Conservation (phyloP, 2,329 filamentous ascomycete species). For the Talaromyces sp. region DNA sequence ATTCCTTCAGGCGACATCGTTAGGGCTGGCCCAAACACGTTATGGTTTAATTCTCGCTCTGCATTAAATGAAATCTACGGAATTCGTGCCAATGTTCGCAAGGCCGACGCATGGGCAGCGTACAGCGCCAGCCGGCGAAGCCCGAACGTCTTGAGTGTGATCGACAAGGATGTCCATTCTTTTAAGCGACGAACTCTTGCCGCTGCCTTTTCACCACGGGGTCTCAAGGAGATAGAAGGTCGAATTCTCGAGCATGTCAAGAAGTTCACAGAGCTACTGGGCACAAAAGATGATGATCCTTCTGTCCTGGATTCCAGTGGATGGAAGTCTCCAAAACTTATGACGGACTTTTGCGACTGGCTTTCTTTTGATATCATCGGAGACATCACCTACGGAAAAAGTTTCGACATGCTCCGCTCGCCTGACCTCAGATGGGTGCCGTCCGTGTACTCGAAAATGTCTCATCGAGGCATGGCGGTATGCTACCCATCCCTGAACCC, state of each 20-base stretch:
- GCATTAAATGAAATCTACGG: constrained; percentile 6
- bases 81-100: constrained; percentile 5
- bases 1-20: constrained; percentile 5
- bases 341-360: not conserved
- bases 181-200: not conserved
- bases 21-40: constrained; percentile 4
- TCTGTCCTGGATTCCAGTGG: not conserved
- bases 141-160: not conserved
- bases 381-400: constrained; percentile 3
- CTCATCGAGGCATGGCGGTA: not conserved
- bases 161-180: not conserved
- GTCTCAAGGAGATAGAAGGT: not conserved
- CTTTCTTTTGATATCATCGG: constrained; percentile 1
- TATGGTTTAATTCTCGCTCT: constrained; percentile 3
- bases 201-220: not conserved
- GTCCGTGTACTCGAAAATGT: not conserved
- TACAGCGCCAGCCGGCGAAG: constrained; percentile 5
- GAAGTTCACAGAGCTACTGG: not conserved
- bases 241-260: not conserved
- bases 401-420: constrained; percentile 2
- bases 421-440: not conserved
- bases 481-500: not conserved
- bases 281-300: not conserved
- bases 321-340: not conserved
- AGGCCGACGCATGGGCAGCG: not conserved